A percentile compares a stretch with the other conserved stretches of the same genome.
Conservation (phyloP, 805 yeast species). For the Candida chilensis region DNA sequence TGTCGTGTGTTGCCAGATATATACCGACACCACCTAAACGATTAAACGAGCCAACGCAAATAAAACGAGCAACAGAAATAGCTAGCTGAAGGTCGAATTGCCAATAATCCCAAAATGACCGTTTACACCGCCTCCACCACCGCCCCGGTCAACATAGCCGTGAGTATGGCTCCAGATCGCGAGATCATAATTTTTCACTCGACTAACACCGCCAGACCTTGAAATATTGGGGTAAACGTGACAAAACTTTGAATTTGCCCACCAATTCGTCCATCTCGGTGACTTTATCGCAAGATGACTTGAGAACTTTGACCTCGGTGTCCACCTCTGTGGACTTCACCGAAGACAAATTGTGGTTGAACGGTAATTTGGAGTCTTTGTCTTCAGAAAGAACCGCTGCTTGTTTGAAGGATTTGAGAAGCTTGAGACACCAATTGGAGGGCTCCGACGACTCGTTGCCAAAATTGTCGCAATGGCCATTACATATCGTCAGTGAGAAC, state of each 20-base stretch:
- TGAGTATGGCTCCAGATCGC: slow-evolving; percentile 24
- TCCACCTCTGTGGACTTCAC: slow-evolving; percentile 49
- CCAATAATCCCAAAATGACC: slow-evolving; percentile 33
- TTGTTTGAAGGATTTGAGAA: slow-evolving; percentile 69
- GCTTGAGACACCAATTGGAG: slow-evolving; percentile 57
- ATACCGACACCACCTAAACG: too few species aligned
- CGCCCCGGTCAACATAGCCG: slow-evolving; percentile 97
- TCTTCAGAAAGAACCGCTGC: slow-evolving; percentile 55
- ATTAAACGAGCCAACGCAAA: too few species aligned
- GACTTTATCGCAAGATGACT: slow-evolving; percentile 83
- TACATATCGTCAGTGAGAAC: slow-evolving; percentile 85
- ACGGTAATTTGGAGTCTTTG: slow-evolving; percentile 74
- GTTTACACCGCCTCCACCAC: slow-evolving; percentile 74
- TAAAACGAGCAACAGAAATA: too few species aligned
- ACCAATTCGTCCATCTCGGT: slow-evolving; percentile 95
- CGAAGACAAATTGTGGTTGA: slow-evolving; percentile 72
- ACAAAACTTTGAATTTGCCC: slow-evolving; percentile 79
- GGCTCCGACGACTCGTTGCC: slow-evolving; percentile 43
- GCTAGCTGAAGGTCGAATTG: too few species aligned
- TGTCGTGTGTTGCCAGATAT: too few species aligned
- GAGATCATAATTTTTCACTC: not conserved
- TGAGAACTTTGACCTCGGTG: slow-evolving; percentile 88
- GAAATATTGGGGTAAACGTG: slow-evolving; percentile 99
- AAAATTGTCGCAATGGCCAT: slow-evolving; percentile 49
- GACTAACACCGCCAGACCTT: slow-evolving; percentile 44